Base-by-base conservation (phyloP, 257 asterid species). In the Lavandula angustifolia region DNA sequence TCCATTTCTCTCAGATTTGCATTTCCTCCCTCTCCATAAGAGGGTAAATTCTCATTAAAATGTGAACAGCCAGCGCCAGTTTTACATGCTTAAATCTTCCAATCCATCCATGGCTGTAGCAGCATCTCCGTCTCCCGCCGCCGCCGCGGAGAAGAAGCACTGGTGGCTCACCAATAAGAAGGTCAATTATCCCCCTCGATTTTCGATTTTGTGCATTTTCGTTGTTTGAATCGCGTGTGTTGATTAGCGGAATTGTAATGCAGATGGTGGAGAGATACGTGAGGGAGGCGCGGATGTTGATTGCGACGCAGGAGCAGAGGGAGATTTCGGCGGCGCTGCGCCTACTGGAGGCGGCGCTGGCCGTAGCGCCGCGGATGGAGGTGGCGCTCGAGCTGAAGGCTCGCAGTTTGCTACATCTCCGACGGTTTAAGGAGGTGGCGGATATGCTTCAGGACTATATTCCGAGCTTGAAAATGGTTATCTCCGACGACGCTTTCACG, bases 151-250 rank as follows among this genome's bases (percentile, higher is more conserved):
- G 64, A 85, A 74, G 83, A 90, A 83, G 67, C 96, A 84, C 83
- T 94, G 96, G 99, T 94, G 99, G 99, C 84, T 87, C 60, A 84
- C 84, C 66, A 90, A 88, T 58, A 79, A 69, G 54, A 90, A 78
- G 99, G 50, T 44, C 0, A 2, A 44, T n/a, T 12, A 9, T 3
- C 5, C 3, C 13, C 2, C 11, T 42, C 13, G n/a, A 10, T 10
- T 4, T 22, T 22, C 2, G 27, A 22, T 22, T 22, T 22, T 12
- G 3, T 10, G 3, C 46, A 9, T 9, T 9, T 2, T n/a, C 3
- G 3, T 9, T 10, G 4, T 9, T 41, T 6, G 9, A 14, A 16
- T 58, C 18, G 5, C 27, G 1, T 14, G 35, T 16, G 38, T 33
- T 1, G 3, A 10, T 7, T 2, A 22, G 8, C 11, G 2, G 22